Conservation (phyloP, 768 basidiomycete genomes). For the Lentinula sp. region DNA sequence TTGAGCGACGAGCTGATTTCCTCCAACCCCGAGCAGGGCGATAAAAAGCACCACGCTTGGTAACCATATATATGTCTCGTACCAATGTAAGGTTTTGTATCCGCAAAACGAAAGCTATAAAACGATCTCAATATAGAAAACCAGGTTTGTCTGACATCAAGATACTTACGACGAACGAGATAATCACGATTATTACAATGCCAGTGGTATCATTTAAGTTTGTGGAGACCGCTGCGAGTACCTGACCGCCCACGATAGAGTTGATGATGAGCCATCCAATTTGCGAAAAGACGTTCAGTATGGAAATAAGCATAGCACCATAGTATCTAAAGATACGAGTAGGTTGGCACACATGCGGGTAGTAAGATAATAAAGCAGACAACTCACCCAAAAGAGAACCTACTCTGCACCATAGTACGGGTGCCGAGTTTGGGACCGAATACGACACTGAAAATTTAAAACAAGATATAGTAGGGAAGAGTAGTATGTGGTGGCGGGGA, state of each 20-base stretch:
- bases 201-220: conserved; percentile 28
- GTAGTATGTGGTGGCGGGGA: background rate
- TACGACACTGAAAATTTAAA: conserved; percentile 30
- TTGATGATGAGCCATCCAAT: conserved; percentile 64
- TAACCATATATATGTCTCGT: conserved; percentile 62
- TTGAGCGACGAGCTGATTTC: conserved; percentile 46
- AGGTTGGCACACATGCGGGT: background rate
- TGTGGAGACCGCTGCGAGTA: conserved; percentile 47
- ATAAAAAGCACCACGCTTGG: conserved; percentile 60
- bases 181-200: conserved; percentile 33
- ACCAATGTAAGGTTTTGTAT: conserved; percentile 57
- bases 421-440: conserved; percentile 80
- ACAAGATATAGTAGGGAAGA: background rate
- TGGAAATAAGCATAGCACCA: conserved; percentile 44
- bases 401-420: conserved; percentile 71
- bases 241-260: conserved; percentile 65
- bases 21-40: conserved; percentile 58
- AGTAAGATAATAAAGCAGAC: conserved; percentile 13
- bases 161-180: conserved; percentile 28
- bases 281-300: conserved; percentile 53
- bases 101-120: conserved; percentile 56
- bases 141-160: background rate
- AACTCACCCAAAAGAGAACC: conserved; percentile 47
- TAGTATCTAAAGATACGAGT: conserved; percentile 37
- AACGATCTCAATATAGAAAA: background rate